phyloP scores from a whole-genome alignment of 208 protist genomes.

The Phytomonas francai region DNA sequence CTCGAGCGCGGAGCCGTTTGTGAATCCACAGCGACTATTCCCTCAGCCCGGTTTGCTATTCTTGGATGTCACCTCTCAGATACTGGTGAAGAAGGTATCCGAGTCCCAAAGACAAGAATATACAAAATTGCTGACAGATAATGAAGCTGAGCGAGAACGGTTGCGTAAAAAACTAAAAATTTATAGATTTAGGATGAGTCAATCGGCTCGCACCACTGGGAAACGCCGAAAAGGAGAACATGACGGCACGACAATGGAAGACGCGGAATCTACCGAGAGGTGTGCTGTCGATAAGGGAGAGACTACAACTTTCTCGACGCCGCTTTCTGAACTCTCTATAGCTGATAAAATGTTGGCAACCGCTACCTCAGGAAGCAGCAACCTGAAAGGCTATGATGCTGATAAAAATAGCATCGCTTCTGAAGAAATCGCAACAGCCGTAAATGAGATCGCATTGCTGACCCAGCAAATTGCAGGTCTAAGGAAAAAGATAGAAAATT shows the following conservation, averaged over 20 bases:
- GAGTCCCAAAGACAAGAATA: not conserved
- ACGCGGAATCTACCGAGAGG: not conserved
- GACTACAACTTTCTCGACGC: not conserved
- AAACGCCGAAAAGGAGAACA: not conserved
- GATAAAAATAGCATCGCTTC: not conserved
- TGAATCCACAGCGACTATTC: constrained; percentile 16
- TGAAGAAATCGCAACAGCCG: not conserved
- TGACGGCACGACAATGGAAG: not conserved
- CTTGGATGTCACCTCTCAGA: constrained; percentile 16
- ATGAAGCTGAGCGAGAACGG: not conserved
- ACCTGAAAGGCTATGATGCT: not conserved
- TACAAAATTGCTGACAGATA: not conserved
- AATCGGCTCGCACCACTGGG: not conserved
- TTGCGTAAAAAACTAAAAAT: not conserved
- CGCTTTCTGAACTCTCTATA: not conserved
- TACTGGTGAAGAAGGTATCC: not conserved
- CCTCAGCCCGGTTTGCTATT: constrained; percentile 15
- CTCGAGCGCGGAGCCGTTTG: constrained; percentile 12
- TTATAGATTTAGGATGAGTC: not conserved
- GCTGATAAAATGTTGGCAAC: not conserved
- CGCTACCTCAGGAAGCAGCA: not conserved
- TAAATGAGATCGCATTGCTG: not conserved
- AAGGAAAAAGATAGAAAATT: not conserved
- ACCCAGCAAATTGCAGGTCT: not conserved
- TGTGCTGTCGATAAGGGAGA: not conserved